Percentiles rank a stretch among this genome's conserved stretches.
phyloP scores from a whole-genome alignment of 2,329 filamentous ascomycete species.

The Monosporascus sp. region DNA sequence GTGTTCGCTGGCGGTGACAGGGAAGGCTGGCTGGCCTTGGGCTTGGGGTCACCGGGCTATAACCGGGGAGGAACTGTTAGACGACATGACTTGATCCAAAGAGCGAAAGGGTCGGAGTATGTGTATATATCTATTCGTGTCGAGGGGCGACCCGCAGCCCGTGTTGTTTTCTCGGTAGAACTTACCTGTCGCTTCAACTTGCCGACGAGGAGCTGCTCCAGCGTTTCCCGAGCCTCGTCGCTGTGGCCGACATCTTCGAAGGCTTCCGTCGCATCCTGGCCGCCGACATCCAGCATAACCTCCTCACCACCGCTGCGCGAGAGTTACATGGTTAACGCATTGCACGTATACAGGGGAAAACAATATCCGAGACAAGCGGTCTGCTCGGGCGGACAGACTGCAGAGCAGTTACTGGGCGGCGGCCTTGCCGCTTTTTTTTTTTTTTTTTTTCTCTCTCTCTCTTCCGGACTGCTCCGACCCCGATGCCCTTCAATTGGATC shows the following conservation, averaged over 20 bases:
- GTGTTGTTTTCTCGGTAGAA: conserved; percentile 4
- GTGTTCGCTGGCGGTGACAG: conserved; percentile 44
- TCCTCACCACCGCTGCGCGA: conserved; percentile 84
- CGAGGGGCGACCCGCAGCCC: no score
- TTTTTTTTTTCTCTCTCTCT: no score
- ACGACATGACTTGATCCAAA: neutral
- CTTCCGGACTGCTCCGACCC: no score
- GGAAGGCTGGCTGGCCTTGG: conserved; percentile 51
- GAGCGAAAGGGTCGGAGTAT: neutral
- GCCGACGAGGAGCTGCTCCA: conserved; percentile 71
- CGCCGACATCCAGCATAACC: conserved; percentile 90
- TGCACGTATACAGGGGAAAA: neutral
- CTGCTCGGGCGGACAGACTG: no score
- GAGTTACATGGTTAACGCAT: conserved; percentile 18
- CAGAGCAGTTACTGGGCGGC: neutral
- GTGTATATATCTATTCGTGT: no score
- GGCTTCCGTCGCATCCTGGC: conserved; percentile 93
- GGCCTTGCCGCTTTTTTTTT: no score
- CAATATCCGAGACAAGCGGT: neutral
- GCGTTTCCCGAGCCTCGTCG: conserved; percentile 94
- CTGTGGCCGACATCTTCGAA: conserved; percentile 99
- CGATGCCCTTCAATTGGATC: no score
- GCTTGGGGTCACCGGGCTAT: conserved; percentile 72
- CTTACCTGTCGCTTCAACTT: conserved; percentile 75
- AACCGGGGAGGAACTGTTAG: neutral